Evolutionary conservation across 2,329 filamentous ascomycete genomes (phyloP).

Genomic region (Venturia asperata): DNA sequence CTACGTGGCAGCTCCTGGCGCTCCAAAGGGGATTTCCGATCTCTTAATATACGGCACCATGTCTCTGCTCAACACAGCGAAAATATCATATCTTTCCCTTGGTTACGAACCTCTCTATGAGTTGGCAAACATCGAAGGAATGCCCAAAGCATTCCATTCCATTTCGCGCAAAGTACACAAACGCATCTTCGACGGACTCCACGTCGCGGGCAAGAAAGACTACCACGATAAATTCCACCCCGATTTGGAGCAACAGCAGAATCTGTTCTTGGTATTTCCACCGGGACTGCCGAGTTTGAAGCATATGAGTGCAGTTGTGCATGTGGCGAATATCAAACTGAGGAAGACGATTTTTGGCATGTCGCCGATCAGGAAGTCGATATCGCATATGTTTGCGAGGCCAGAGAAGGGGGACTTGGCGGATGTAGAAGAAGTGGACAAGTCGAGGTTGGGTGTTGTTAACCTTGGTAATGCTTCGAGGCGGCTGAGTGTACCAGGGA

Average conservation of each 20-base stretch:
- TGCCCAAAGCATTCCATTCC: conserved; percentile 26
- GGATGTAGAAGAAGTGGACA: background rate
- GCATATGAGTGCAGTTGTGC: conserved; percentile 13
- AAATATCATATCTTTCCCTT: conserved; percentile 33
- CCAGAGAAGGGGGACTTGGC: background rate
- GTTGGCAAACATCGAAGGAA: conserved; percentile 30
- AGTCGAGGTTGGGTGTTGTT: background rate
- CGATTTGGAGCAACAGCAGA: conserved; percentile 9
- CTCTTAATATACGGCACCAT: conserved; percentile 34
- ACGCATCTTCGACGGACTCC: conserved; percentile 26
- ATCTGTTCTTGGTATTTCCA: conserved; percentile 12
- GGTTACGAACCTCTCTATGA: conserved; percentile 34
- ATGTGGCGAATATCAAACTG: conserved; percentile 13
- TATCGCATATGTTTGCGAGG: conserved; percentile 3
- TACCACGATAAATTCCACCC: conserved; percentile 15
- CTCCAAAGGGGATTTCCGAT: conserved; percentile 35
- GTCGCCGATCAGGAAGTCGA: background rate
- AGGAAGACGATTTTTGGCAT: conserved; percentile 2
- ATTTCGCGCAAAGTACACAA: conserved; percentile 30
- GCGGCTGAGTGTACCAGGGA: background rate
- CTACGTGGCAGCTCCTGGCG: conserved; percentile 31
- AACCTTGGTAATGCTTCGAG: background rate
- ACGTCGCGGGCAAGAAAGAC: background rate
- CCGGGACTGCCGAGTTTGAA: conserved; percentile 1
- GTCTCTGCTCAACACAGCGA: conserved; percentile 31